Evolutionary conservation across 2,329 filamentous ascomycete species (phyloP).

Genomic region (Bipolaris bicolor): DNA sequence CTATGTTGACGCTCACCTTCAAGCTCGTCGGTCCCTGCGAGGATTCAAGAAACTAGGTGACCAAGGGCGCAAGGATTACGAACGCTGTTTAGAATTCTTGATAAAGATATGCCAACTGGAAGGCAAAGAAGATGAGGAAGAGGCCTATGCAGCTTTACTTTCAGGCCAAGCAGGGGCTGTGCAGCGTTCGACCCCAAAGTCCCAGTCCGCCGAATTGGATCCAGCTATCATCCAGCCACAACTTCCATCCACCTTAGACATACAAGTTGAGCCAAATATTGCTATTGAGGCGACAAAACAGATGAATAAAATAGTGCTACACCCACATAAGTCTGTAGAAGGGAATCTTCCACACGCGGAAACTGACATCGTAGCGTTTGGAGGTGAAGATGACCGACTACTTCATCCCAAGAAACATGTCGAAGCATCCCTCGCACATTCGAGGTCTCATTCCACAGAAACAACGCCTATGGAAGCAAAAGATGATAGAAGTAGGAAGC

Average conservation of each 20-base stretch:
- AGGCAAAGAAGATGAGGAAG: slow-evolving; percentile 27
- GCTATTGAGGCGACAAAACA: neutral
- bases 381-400: too few relatives aligned
- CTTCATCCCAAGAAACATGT: neutral
- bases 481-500: too few relatives aligned
- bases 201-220: neutral
- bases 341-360: neutral
- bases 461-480: too few relatives aligned
- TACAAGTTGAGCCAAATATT: neutral
- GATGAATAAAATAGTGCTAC: neutral
- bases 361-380: neutral
- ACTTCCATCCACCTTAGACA: too few relatives aligned
- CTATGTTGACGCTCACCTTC: slow-evolving; percentile 29
- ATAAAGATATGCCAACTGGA: slow-evolving; percentile 24
- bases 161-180: slow-evolving; percentile 8
- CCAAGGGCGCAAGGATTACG: slow-evolving; percentile 17
- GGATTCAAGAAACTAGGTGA: slow-evolving; percentile 27
- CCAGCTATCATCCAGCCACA: neutral
- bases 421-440: neutral
- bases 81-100: slow-evolving; percentile 21
- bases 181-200: neutral
- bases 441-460: too few relatives aligned
- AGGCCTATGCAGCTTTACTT: slow-evolving; percentile 27
- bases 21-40: slow-evolving; percentile 24
- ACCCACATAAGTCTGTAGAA: neutral